Conservation (phyloP, 768 basidiomycete genomes). For the Amanita thiersii region DNA sequence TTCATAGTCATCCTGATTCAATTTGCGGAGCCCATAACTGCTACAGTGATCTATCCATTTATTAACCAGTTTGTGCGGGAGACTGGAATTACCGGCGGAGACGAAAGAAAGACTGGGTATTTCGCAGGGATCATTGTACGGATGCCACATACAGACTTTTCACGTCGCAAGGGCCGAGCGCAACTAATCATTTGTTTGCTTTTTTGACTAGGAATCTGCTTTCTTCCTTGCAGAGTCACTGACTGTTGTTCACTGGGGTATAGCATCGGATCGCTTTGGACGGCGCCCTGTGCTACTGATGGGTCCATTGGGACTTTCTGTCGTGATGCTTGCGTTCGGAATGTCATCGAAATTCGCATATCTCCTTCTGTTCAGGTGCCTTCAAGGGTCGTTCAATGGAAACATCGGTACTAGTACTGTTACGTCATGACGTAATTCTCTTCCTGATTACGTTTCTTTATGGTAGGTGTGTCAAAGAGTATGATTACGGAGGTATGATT, state of each 20-base stretch:
- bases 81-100: conserved; percentile 27
- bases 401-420: conserved; percentile 24
- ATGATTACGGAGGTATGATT: conserved; percentile 22
- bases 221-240: conserved; percentile 35
- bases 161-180: too few relatives aligned
- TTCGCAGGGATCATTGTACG: conserved; percentile 33
- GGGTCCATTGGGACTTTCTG: conserved; percentile 22
- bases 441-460: too few relatives aligned
- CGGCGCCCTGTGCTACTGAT: conserved; percentile 24
- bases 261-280: conserved; percentile 25
- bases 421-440: too few relatives aligned
- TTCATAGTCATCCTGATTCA: conserved; percentile 23
- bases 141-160: too few relatives aligned
- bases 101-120: conserved; percentile 30
- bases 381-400: conserved; percentile 25
- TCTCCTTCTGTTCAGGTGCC: conserved; percentile 16
- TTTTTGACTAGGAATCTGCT: conserved; percentile 27
- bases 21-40: conserved; percentile 25
- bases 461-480: conserved; percentile 20
- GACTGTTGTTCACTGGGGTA: conserved; percentile 26
- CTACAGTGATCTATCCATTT: conserved; percentile 32
- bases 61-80: conserved; percentile 27
- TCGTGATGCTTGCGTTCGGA: conserved; percentile 25
- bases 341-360: conserved; percentile 21
- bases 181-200: neutral